Base-by-base conservation (phyloP, 441 rosid species). In the Pelargonium citronellum region DNA sequence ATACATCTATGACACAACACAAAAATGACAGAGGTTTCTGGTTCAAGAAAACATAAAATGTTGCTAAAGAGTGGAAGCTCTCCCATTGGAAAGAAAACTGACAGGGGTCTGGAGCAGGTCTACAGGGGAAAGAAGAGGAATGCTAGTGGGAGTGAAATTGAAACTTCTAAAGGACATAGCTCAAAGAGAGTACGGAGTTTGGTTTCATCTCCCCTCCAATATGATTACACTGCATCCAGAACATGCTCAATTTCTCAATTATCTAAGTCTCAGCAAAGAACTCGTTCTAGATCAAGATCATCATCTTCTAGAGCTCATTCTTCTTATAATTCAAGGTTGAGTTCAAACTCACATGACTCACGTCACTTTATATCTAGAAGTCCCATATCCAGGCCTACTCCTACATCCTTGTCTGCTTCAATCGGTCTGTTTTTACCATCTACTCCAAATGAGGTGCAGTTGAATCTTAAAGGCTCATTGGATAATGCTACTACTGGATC, bases 321-420 rank as follows among this genome's bases (percentile, higher is more conserved):
- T 10, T 15, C 83, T 66, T 68, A 74, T 47, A 11, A 67, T 68
- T 73, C 80, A 46, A 76, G 71, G 75, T 77, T 83, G 34, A 64
- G 69, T 69, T 69, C 77, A 43, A 47, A 60, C 34, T 44, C 80
- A 44, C 68, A 1, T 49, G 13, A 15, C 74, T 72, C 75, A 39
- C 69, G 2, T 57, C 12, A 19, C 74, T 72, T 74, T 78, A 72
- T 73, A 74, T 64, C 77, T 62, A 68, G 17, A 71, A 67, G 49
- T 63, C 64, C 73, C 15, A 76, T 75, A 34, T 75, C 78, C 15
- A 72, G 66, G 70, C 75, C 72, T 44, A 71, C 58, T 71, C 76
- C 57, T 19, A 66, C 74, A 73, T 69, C 87, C 58, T 75, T 77
- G 63, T 76, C 82, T 68, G 74, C 43, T 57, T 78, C 84, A 49